Percentiles rank a stretch among this genome's conserved stretches.
phyloP scores from a whole-genome alignment of 148 eudicot genomes.

The Amaranthus palmeri region DNA sequence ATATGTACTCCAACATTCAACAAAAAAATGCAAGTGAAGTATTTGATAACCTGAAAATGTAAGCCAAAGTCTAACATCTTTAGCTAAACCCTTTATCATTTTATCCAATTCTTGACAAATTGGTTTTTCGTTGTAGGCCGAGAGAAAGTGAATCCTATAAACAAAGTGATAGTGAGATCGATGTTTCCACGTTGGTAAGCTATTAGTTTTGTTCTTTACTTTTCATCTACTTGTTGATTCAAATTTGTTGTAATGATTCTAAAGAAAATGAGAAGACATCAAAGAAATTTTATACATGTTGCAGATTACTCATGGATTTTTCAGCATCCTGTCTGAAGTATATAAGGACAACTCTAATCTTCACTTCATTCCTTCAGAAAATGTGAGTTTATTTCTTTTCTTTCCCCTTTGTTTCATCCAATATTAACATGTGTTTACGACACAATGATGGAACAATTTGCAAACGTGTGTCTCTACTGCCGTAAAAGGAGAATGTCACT shows the following conservation, averaged over 20 bases:
- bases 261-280: background rate
- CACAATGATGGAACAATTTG: background rate
- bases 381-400: constrained; percentile 15
- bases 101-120: background rate
- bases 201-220: background rate
- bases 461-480: background rate
- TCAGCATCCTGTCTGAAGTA: constrained; percentile 12
- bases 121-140: background rate
- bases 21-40: constrained; percentile 15
- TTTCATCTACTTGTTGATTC: background rate
- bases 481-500: background rate
- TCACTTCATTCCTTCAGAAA: constrained; percentile 4
- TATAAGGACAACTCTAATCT: constrained; percentile 11
- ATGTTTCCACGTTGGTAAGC: constrained; percentile 9
- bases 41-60: background rate
- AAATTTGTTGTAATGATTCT: background rate
- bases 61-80: background rate
- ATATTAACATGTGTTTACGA: background rate
- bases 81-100: background rate
- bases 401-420: background rate
- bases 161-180: constrained; percentile 4
- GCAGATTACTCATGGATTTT: constrained; percentile 13
- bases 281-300: background rate
- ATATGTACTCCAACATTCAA: constrained; percentile 5
- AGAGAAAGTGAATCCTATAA: constrained; percentile 3